Conservation (phyloP, 208 protist genomes). For the Giardia duodenalis region DNA sequence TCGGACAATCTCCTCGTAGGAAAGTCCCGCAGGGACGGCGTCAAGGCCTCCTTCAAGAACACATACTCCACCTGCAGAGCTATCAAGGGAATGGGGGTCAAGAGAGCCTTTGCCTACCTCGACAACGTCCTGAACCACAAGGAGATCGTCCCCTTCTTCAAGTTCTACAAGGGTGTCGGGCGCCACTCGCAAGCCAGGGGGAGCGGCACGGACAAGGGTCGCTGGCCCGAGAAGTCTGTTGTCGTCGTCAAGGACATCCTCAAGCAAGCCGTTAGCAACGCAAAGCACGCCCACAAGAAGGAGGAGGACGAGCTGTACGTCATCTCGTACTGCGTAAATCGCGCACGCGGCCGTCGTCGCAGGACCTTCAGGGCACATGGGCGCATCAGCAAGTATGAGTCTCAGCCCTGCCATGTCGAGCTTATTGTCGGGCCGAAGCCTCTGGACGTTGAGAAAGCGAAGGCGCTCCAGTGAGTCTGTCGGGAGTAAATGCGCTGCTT, state of each 20-base stretch:
- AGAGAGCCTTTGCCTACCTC: background rate
- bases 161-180: background rate
- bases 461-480: constrained; percentile 8
- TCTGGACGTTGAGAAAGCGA: background rate
- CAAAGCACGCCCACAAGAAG: background rate
- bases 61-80: background rate
- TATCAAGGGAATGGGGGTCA: background rate
- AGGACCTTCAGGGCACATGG: constrained; percentile 12
- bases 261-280: background rate
- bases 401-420: constrained; percentile 1
- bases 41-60: constrained; percentile 19
- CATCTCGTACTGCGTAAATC: background rate
- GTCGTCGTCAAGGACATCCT: background rate
- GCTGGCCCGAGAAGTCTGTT: constrained; percentile 25
- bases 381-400: background rate
- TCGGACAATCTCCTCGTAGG: background rate
- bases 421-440: background rate
- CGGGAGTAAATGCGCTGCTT: background rate
- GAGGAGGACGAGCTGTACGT: background rate
- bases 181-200: constrained; percentile 5
- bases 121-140: background rate
- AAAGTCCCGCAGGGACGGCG: background rate
- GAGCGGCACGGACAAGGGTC: background rate
- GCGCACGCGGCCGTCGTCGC: background rate
- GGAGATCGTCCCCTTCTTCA: constrained; percentile 20